Conservation (phyloP, 2,329 filamentous ascomycete species). For the Colletotrichum incanum region DNA sequence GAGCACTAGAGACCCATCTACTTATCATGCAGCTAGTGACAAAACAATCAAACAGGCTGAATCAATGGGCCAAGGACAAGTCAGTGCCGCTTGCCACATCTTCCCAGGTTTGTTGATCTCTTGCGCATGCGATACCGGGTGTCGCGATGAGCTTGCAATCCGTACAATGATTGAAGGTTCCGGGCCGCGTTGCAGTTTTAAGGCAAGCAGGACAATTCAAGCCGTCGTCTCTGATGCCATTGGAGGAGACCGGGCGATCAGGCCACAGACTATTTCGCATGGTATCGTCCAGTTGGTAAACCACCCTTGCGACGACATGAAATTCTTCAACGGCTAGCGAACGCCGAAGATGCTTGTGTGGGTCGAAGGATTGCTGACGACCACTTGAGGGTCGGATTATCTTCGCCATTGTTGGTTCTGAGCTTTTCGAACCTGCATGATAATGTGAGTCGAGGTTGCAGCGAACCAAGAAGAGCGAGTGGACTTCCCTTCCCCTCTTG, state of each 20-base stretch:
- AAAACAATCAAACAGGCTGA: constrained; percentile 25
- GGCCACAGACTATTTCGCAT: constrained; percentile 1
- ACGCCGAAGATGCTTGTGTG: constrained; percentile 39
- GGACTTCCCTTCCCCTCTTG: constrained; percentile 13
- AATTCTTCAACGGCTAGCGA: constrained; percentile 42
- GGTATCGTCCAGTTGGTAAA: constrained; percentile 5
- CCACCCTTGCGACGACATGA: constrained; percentile 35
- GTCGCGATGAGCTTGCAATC: constrained; percentile 14
- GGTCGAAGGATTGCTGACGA: constrained; percentile 37
- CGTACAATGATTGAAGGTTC: neutral
- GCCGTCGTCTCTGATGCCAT: neutral
- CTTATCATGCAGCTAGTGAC: constrained; percentile 27
- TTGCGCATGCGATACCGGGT: constrained; percentile 10
- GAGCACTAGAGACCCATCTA: constrained; percentile 9
- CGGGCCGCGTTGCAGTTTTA: constrained; percentile 9
- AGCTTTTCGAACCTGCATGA: constrained; percentile 38
- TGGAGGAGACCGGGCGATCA: constrained; percentile 28
- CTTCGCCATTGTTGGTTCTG: constrained; percentile 40
- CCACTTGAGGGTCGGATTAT: constrained; percentile 24
- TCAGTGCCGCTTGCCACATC: constrained; percentile 11
- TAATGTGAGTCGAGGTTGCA: constrained; percentile 35
- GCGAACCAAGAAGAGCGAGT: constrained; percentile 20
- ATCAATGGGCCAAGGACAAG: constrained; percentile 19
- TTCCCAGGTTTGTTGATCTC: neutral
- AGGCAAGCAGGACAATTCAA: constrained; percentile 7